These are phyloP conservation scores for Tolypocladium inflatum DNA, from an alignment of 2,329 filamentous ascomycete genomes.

Conservation along the genomic window DNA sequence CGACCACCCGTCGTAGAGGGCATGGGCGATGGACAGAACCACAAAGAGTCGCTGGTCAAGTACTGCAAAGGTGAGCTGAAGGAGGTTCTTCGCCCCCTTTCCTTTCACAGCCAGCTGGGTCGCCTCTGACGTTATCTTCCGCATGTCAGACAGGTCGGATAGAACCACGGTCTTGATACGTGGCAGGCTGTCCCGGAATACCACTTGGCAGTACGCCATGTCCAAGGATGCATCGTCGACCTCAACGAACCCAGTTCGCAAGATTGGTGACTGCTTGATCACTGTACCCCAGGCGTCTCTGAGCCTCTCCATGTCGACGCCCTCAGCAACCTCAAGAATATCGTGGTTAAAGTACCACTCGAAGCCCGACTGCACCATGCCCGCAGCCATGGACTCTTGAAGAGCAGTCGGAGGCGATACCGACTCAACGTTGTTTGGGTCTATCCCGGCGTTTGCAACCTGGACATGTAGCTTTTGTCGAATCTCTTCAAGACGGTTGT, in stretches of 20 bases:
- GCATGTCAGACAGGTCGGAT: conserved; percentile 21
- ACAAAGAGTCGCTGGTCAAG: conserved; percentile 29
- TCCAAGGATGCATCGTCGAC: conserved; percentile 51
- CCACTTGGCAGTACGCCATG: conserved; percentile 39
- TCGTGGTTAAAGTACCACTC: conserved; percentile 81
- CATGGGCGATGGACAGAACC: conserved; percentile 70
- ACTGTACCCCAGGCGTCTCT: conserved; percentile 53
- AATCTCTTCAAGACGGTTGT: conserved; percentile 8
- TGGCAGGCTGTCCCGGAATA: conserved; percentile 19
- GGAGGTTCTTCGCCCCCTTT: conserved; percentile 27
- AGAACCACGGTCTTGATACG: conserved; percentile 14
- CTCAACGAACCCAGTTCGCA: conserved; percentile 65
- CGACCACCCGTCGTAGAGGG: conserved; percentile 85
- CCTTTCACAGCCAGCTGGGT: conserved; percentile 24
- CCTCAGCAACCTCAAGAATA: conserved; percentile 49
- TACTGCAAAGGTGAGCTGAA: conserved; percentile 38
- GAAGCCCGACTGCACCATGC: conserved; percentile 69
- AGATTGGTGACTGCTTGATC: conserved; percentile 53
- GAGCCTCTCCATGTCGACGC: conserved; percentile 47
- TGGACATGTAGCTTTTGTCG: conserved; percentile 26
- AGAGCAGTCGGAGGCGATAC: conserved; percentile 70
- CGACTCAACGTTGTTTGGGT: conserved; percentile 37
- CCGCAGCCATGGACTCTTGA: conserved; percentile 78
- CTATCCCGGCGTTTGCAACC: conserved; percentile 21
- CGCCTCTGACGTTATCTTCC: conserved; percentile 24